Conservation (phyloP, 169 alveolate species). For the Besnoitia besnoiti region DNA sequence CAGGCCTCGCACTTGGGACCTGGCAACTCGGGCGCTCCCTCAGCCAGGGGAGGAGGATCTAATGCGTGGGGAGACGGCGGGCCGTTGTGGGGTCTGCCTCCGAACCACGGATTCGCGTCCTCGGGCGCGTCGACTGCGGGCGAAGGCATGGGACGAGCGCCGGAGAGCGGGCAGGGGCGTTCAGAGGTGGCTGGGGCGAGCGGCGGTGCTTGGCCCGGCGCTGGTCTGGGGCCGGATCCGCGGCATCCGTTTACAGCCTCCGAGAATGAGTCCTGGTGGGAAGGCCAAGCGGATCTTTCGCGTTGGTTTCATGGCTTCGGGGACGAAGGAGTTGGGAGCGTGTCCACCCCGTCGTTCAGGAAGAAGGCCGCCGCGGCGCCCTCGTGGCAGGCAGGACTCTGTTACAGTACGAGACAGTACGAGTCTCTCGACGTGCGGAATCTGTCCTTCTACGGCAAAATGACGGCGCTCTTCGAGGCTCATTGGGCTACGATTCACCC, state of each 20-base stretch:
- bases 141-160: too few species aligned
- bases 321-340: neutral
- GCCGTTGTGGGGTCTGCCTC: neutral
- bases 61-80: neutral
- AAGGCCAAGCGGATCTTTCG: neutral
- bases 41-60: too few species aligned
- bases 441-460: neutral
- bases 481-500: conserved; percentile 44
- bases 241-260: neutral
- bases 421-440: conserved; percentile 4
- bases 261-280: neutral
- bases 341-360: neutral
- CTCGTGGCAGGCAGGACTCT: conserved; percentile 38
- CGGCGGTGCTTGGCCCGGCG: too few species aligned
- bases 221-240: too few species aligned
- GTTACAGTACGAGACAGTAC: conserved; percentile 40
- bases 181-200: too few species aligned
- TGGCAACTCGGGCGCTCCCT: neutral
- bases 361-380: neutral
- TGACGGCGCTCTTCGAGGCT: conserved; percentile 23
- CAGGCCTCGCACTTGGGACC: neutral
- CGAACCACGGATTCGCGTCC: neutral
- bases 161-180: too few species aligned
- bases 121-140: too few species aligned
- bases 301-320: neutral